Evolutionary conservation across 192 early-diverging fungal genomes (phyloP), one percentile per base, ranked within the genome.

Genomic region (Coemansia sp.): DNA sequence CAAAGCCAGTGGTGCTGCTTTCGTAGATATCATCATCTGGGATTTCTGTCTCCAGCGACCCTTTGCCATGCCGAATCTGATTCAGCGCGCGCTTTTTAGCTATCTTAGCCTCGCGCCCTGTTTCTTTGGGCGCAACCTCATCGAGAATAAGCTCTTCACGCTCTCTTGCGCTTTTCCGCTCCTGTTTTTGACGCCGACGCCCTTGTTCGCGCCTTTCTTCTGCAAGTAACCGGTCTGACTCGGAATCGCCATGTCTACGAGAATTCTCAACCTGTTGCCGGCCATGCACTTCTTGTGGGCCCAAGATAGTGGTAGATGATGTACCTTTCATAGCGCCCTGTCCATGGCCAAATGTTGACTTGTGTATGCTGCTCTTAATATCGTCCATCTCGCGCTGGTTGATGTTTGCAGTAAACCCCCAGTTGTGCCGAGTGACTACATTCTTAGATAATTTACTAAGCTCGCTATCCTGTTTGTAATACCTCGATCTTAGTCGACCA

Each of bases 391-490:
- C 88, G 83, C 78, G 53, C 26, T 34, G 22, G 5, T 66, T 41
- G 41, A 56, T 64, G 69, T 62, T 76, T 62, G 79, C 83, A 2
- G 84, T 74, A 69, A 93, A 92, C 0, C 73, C 79, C 94, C 94
- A 95, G 54, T 85, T 83, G 65, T 92, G 88, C n/a, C 85, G 81
- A 6, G 89, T 92, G 7, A 86, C 73, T 38, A 84, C 87, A 16
- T 81, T 77, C 16, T 83, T 83, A 0, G 84, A 64, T 8, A 94
- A 44, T 28, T 88, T 84, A 0, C 90, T 70, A 1, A 92, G 81
- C 21, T 81, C 73, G n/a, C 89, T 82, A 23, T 90, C 90, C 21
- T 83, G 73, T 14, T 50, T 44, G 57, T 69, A 65, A 24, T 69
- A 69, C 41, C 63, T 81, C 77, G 86, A 78, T 49, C 88, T 79